Conservation (phyloP, 345 rosid species). For the Laguncularia racemosa region DNA sequence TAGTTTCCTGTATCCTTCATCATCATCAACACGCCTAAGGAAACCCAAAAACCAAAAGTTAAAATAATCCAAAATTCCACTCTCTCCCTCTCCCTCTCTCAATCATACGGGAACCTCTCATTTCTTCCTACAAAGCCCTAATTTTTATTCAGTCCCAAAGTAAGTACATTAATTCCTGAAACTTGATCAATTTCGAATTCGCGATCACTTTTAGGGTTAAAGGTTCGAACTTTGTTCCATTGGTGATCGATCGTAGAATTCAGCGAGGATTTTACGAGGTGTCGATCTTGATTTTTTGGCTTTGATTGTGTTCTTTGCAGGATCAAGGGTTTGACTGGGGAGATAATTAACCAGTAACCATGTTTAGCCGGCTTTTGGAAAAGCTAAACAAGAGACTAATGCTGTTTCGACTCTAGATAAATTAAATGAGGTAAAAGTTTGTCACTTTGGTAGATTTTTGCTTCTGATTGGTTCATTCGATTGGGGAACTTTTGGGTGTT, state of each 20-base stretch:
- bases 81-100: neutral
- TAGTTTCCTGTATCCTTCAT: neutral
- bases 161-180: no score
- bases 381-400: conserved; percentile 75
- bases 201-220: no score
- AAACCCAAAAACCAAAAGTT: neutral
- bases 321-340: neutral
- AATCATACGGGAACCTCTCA: no score
- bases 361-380: conserved; percentile 83
- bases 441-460: no score
- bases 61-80: neutral
- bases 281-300: neutral
- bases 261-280: neutral
- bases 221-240: no score
- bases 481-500: no score
- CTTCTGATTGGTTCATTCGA: no score
- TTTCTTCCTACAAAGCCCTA: no score
- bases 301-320: neutral
- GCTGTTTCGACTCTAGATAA: conserved; percentile 76
- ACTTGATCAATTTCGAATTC: no score
- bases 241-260: neutral
- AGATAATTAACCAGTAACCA: conserved; percentile 18
- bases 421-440: conserved; percentile 37
- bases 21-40: neutral
- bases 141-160: no score